Base-by-base conservation (phyloP, 768 basidiomycete species). In the Mycena floridula region DNA sequence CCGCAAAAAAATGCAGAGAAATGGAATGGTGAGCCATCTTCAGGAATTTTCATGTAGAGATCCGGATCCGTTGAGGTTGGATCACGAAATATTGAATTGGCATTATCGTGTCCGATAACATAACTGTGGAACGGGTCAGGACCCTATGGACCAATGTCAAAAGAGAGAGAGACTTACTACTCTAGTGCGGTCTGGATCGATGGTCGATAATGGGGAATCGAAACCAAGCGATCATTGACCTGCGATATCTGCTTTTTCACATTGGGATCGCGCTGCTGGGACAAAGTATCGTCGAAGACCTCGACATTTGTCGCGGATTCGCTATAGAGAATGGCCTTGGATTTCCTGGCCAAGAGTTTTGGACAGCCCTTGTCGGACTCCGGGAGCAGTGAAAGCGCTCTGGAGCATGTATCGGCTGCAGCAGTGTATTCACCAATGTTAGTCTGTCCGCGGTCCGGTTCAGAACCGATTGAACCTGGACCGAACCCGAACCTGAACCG, bases 1-100 rank as follows among this genome's bases (percentile, higher is more conserved):
- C 42, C 42, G 16, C 42, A 43, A 7, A 43, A 43, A 22, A 43
- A 43, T 11, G 20, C 18, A 21, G 42, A 43, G 28, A n/a, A n/a
- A n/a, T n/a, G n/a, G n/a, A 43, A 43, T 32, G 28, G 13, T n/a
- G 11, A 4, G 20, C 32, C 32, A 15, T 18, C 7, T 35, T 4
- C 18, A 35, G n/a, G n/a, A n/a, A 35, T 35, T 13, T 18, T 13
- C 32, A 35, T 35, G 32, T 18, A 15, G 16, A 40, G 32, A 7
- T 15, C 15, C 15, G 32, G 32, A 18, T 35, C n/a, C n/a, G n/a
- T n/a, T 18, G 13, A 15, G 15, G 13, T 35, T 3, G 13, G n/a
- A n/a, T n/a, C n/a, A n/a, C n/a, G n/a, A n/a, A n/a, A n/a, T n/a
- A n/a, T n/a, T n/a, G n/a, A n/a, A n/a, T n/a, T n/a, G n/a, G n/a